phyloP scores from a whole-genome alignment of 257 asterid species.

The Cinchona pubescens region DNA sequence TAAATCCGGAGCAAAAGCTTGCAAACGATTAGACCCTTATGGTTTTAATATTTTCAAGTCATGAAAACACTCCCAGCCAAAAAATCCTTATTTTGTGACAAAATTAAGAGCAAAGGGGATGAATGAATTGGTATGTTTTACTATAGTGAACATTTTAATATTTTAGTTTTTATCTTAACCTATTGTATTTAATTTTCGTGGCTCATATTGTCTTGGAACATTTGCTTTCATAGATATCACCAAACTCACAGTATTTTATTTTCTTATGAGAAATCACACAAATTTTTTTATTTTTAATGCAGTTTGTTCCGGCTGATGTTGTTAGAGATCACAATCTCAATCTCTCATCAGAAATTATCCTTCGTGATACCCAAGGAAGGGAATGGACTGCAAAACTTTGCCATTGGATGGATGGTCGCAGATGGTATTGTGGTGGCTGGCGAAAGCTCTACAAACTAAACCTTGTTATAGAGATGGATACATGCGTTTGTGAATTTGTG shows the following conservation, averaged over 20 bases:
- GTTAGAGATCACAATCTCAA: not conserved
- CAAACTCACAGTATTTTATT: not conserved
- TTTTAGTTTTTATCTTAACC: too few relatives aligned
- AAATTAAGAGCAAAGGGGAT: not conserved
- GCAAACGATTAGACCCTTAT: not conserved
- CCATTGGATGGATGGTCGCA: not conserved
- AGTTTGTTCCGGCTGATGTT: too few relatives aligned
- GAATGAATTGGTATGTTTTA: not conserved
- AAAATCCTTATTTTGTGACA: constrained; percentile 16
- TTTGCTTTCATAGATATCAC: not conserved
- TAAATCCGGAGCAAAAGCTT: not conserved
- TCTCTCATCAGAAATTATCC: not conserved
- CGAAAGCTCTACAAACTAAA: not conserved
- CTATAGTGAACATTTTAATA: not conserved
- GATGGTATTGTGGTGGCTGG: not conserved
- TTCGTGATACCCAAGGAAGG: not conserved
- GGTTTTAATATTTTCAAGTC: constrained; percentile 23
- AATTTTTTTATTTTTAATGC: too few relatives aligned
- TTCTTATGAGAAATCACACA: not conserved
- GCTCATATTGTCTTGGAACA: not conserved
- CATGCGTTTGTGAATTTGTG: constrained; percentile 4
- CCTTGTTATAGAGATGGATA: not conserved
- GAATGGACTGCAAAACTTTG: not conserved
- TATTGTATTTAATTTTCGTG: too few relatives aligned
- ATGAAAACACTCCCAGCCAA: constrained; percentile 13